Evolutionary conservation across 352 stramenopile species (phyloP).

Genomic region (Globisporangium spiculum): DNA sequence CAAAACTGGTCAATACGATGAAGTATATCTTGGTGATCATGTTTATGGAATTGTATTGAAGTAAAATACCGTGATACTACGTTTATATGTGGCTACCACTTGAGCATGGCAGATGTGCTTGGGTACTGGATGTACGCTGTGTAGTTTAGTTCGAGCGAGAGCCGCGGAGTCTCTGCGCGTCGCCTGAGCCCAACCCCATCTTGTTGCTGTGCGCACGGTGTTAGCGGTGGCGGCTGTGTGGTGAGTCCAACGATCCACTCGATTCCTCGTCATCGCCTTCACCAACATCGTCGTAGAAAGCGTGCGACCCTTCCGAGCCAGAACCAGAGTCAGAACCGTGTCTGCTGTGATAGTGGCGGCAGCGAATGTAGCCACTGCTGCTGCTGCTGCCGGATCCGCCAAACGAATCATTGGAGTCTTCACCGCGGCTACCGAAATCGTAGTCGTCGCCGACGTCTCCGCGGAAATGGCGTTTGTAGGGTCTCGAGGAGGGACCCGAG

Average conservation of each 20-base stretch:
- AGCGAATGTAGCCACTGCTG: neutral
- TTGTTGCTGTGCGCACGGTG: too few relatives aligned
- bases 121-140: too few relatives aligned
- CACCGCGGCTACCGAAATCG: neutral
- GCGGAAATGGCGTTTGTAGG: constrained; percentile 1
- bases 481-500: neutral
- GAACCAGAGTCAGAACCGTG: neutral
- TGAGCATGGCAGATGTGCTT: too few relatives aligned
- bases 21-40: too few relatives aligned
- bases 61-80: too few relatives aligned
- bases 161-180: too few relatives aligned
- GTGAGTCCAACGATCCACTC: neutral
- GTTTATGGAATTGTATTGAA: too few relatives aligned
- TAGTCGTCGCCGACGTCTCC: constrained; percentile 5
- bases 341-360: neutral
- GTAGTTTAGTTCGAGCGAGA: too few relatives aligned
- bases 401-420: neutral
- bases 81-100: too few relatives aligned
- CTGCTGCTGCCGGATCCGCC: neutral
- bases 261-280: neutral
- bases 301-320: neutral
- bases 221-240: too few relatives aligned
- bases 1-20: too few relatives aligned
- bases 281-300: neutral
- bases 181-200: too few relatives aligned